Conservation (phyloP, 2,329 filamentous ascomycete genomes). For the Fulvia fulva region DNA sequence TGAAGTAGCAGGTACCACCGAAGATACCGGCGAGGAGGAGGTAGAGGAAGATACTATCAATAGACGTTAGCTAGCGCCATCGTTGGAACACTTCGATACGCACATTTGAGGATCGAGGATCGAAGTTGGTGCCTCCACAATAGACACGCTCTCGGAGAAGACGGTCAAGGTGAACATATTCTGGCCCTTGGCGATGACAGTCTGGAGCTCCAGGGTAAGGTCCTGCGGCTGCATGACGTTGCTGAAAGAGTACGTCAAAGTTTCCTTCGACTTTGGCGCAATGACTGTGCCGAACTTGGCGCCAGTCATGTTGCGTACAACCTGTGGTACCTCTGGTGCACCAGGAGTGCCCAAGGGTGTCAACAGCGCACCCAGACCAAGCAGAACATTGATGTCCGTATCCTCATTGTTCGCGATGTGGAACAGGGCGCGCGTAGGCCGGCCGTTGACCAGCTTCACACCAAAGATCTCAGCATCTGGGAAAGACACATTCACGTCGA, state of each 20-base stretch:
- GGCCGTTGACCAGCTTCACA: slow-evolving; percentile 91
- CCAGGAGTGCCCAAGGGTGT: slow-evolving; percentile 52
- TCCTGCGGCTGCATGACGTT: slow-evolving; percentile 93
- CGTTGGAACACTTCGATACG: slow-evolving; percentile 34
- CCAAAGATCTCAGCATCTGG: slow-evolving; percentile 77
- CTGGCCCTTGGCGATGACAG: slow-evolving; percentile 65
- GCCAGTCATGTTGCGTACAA: slow-evolving; percentile 81
- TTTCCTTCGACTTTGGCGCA: slow-evolving; percentile 70
- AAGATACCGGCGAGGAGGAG: slow-evolving; percentile 78
- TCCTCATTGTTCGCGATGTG: slow-evolving; percentile 82
- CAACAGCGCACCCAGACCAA: slow-evolving; percentile 71
- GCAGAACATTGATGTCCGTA: slow-evolving; percentile 66
- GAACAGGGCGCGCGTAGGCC: slow-evolving; percentile 75
- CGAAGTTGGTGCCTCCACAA: slow-evolving; percentile 87
- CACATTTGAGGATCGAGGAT: slow-evolving; percentile 96
- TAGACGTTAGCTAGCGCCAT: slow-evolving; percentile 4
- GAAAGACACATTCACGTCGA: slow-evolving; percentile 56
- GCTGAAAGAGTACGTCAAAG: slow-evolving; percentile 76
- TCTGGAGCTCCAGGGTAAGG: slow-evolving; percentile 70
- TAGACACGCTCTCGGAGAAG: slow-evolving; percentile 75
- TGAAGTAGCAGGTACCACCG: slow-evolving; percentile 81
- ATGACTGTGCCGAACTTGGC: slow-evolving; percentile 70
- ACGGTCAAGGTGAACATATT: slow-evolving; percentile 74
- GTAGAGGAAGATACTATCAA: slow-evolving; percentile 87
- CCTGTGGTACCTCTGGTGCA: slow-evolving; percentile 48